Conservation (phyloP, 2,329 filamentous ascomycete species). For the Nemania serpens region DNA sequence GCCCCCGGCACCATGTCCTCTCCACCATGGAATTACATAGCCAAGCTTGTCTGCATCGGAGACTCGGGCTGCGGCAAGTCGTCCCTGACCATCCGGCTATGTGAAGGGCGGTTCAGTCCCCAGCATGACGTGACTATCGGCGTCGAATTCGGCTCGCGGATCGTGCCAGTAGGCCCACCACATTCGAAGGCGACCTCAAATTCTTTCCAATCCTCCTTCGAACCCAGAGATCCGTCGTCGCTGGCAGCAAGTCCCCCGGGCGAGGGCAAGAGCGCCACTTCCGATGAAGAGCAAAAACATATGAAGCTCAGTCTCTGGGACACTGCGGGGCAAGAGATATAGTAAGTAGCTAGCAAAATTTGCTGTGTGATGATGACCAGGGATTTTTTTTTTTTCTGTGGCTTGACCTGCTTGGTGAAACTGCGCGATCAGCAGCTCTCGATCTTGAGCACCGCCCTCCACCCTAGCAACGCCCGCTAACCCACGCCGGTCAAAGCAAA, state of each 20-base stretch:
- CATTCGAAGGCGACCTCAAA: constrained; percentile 52
- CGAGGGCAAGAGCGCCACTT: constrained; percentile 4
- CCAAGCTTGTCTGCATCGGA: constrained; percentile 97
- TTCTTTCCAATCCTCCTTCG: constrained; percentile 26
- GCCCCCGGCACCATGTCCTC: constrained; percentile 53
- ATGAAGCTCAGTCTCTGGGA: constrained; percentile 97
- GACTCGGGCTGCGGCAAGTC: constrained; percentile 97
- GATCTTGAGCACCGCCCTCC: too few species aligned
- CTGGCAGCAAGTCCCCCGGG: constrained; percentile 1
- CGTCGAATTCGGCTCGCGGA: constrained; percentile 92
- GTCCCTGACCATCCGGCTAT: constrained; percentile 89
- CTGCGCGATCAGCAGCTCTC: too few species aligned
- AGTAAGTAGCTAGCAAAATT: constrained; percentile 46
- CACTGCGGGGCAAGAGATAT: constrained; percentile 95
- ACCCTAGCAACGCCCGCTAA: constrained; percentile 6
- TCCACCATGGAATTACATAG: constrained; percentile 95
- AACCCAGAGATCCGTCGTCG: constrained; percentile 23
- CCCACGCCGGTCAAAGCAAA: constrained; percentile 54
- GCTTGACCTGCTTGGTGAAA: neutral
- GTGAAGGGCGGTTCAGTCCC: constrained; percentile 91
- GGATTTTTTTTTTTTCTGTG: neutral
- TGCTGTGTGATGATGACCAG: neutral
- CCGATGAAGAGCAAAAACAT: constrained; percentile 61
- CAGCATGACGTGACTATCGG: constrained; percentile 98
- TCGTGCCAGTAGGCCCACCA: constrained; percentile 87